phyloP scores from a whole-genome alignment of 1,284 basidiomycete species.

The Sporisorium graminicola region DNA sequence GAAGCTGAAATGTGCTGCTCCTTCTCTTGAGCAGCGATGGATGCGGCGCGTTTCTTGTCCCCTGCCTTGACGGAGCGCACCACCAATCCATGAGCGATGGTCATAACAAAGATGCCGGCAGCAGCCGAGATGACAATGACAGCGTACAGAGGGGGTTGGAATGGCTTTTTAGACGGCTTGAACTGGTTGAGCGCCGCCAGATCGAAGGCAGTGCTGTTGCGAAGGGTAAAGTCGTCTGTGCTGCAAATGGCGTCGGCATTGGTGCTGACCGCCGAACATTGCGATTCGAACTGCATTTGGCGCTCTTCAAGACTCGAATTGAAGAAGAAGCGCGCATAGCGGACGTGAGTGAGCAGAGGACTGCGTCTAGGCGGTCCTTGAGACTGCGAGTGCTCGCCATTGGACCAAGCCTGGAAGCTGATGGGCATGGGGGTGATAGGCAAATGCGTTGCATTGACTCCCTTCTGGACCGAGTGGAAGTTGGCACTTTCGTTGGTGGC shows the following conservation, averaged over 20 bases:
- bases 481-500: conserved; percentile 44
- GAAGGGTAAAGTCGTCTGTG: conserved; percentile 58
- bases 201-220: conserved; percentile 54
- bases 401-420: conserved; percentile 57
- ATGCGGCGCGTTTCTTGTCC: conserved; percentile 43
- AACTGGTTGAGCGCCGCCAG: conserved; percentile 31
- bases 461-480: conserved; percentile 39
- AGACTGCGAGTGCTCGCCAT: conserved; percentile 52
- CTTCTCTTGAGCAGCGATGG: conserved; percentile 37
- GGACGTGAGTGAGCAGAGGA: conserved; percentile 48
- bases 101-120: conserved; percentile 53
- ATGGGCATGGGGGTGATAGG: conserved; percentile 50
- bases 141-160: conserved; percentile 42
- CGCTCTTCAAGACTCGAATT: conserved; percentile 60
- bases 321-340: conserved; percentile 64
- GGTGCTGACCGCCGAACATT: conserved; percentile 40
- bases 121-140: conserved; percentile 45
- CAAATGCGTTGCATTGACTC: conserved; percentile 44
- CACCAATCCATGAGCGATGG: conserved; percentile 54
- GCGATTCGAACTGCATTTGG: conserved; percentile 43
- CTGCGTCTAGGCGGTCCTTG: conserved; percentile 52
- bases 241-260: conserved; percentile 48
- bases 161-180: conserved; percentile 20
- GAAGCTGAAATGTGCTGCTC: conserved; percentile 6
- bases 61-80: conserved; percentile 48